A percentile compares a stretch with the other conserved stretches of the same genome.
These are phyloP conservation scores for Ophiostoma sp. DNA, from an alignment of 2,329 filamentous ascomycete genomes.

Conservation along the genomic window DNA sequence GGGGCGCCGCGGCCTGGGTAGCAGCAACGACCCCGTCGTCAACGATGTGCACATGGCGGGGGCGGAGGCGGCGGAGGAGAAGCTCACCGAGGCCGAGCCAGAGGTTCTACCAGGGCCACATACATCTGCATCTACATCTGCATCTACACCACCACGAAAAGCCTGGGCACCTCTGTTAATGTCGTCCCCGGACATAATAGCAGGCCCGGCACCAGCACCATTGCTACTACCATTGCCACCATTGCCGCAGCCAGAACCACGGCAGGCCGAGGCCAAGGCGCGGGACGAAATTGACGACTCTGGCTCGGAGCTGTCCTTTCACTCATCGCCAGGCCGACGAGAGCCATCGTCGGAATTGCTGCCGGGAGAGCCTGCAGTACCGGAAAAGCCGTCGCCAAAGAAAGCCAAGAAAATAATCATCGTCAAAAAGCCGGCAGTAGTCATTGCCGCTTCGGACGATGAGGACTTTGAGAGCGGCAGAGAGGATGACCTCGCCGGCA, in stretches of 20 bases:
- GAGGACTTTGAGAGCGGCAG: not conserved
- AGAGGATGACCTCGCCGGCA: not conserved
- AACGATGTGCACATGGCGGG: constrained; percentile 2
- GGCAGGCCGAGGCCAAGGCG: not conserved
- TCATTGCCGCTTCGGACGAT: constrained; percentile 17
- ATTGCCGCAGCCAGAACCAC: not conserved
- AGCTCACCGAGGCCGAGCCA: not conserved
- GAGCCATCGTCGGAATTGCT: no score
- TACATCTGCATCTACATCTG: not conserved
- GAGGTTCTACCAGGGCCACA: not conserved
- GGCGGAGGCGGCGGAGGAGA: not conserved
- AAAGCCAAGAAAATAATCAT: constrained; percentile 28
- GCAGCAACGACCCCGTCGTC: not conserved
- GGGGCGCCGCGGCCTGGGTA: constrained; percentile 17
- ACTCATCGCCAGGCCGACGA: not conserved
- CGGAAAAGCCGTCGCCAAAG: not conserved
- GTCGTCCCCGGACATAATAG: not conserved
- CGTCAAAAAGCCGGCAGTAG: not conserved
- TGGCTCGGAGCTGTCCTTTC: constrained; percentile 8
- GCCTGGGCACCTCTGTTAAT: not conserved
- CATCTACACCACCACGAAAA: not conserved
- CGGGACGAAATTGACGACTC: constrained; percentile 2
- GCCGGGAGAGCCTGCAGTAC: not conserved
- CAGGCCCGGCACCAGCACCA: not conserved
- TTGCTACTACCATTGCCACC: no score